Evolutionary conservation across 2,329 filamentous ascomycete genomes (phyloP).

Genomic region (Phaeoacremonium minimum): DNA sequence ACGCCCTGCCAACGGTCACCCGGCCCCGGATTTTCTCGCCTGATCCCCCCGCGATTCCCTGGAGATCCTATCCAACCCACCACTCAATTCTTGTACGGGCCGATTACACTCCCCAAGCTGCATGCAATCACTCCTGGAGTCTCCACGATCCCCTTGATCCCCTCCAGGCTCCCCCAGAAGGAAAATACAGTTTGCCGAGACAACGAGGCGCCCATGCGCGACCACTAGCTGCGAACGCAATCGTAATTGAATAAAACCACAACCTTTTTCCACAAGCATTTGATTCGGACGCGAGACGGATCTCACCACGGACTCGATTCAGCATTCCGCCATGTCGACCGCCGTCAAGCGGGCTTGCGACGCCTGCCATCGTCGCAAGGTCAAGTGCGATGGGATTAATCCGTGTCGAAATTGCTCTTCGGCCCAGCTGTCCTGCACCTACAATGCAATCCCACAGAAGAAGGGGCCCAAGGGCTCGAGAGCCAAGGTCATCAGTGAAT

Average conservation of each 20-base stretch:
- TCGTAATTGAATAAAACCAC: too few relatives aligned
- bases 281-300: background rate
- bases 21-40: background rate
- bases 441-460: conserved; percentile 71
- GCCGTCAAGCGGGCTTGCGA: conserved; percentile 63
- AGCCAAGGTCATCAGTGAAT: conserved; percentile 71
- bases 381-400: conserved; percentile 68
- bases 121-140: conserved; percentile 4
- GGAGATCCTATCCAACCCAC: background rate
- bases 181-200: too few relatives aligned
- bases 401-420: conserved; percentile 69
- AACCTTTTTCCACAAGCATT: too few relatives aligned
- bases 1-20: too few relatives aligned
- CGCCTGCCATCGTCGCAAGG: conserved; percentile 70
- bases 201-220: too few relatives aligned
- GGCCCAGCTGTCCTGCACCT: conserved; percentile 65
- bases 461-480: conserved; percentile 72
- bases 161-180: conserved; percentile 5
- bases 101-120: conserved; percentile 6
- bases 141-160: conserved; percentile 5
- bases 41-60: conserved; percentile 1
- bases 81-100: conserved; percentile 2
- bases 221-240: too few relatives aligned
- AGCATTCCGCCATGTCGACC: conserved; percentile 34
- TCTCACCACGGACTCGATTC: conserved; percentile 2